These are phyloP conservation scores for Willaertia magna DNA, from an alignment of 208 protist genomes.

Conservation along the genomic window DNA sequence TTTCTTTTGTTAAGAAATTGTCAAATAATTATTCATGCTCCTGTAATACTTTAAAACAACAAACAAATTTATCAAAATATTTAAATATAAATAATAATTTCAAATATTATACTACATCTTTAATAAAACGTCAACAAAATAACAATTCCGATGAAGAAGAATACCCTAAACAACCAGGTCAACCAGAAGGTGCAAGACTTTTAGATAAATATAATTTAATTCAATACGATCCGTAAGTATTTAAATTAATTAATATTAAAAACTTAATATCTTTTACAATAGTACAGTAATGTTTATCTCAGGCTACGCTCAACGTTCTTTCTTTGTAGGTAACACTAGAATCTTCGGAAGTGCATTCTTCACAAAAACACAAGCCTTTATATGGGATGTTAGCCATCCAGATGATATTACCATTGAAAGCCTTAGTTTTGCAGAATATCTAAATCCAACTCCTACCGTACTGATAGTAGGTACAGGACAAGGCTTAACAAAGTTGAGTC, in stretches of 20 bases:
- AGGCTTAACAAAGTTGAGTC: background rate
- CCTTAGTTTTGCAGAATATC: background rate
- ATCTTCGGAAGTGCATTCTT: background rate
- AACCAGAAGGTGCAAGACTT: background rate
- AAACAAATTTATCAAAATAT: too few relatives aligned
- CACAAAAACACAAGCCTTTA: background rate
- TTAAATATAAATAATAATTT: too few relatives aligned
- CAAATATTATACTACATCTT: too few relatives aligned
- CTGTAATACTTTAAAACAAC: too few relatives aligned
- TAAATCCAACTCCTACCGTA: background rate
- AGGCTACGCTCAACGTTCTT: background rate
- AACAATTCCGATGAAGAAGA: background rate
- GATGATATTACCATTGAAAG: background rate
- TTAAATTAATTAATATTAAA: background rate
- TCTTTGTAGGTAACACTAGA: background rate
- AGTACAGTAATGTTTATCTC: background rate
- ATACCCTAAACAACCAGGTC: background rate
- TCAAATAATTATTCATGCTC: too few relatives aligned
- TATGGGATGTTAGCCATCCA: background rate
- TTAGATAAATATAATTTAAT: background rate
- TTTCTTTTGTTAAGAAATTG: too few relatives aligned
- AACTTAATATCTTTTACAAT: background rate
- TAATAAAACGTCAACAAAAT: too few relatives aligned
- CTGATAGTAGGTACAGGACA: background rate
- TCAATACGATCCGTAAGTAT: background rate